phyloP scores from a whole-genome alignment of 2,329 filamentous ascomycete species.

The Penicillium sp. region DNA sequence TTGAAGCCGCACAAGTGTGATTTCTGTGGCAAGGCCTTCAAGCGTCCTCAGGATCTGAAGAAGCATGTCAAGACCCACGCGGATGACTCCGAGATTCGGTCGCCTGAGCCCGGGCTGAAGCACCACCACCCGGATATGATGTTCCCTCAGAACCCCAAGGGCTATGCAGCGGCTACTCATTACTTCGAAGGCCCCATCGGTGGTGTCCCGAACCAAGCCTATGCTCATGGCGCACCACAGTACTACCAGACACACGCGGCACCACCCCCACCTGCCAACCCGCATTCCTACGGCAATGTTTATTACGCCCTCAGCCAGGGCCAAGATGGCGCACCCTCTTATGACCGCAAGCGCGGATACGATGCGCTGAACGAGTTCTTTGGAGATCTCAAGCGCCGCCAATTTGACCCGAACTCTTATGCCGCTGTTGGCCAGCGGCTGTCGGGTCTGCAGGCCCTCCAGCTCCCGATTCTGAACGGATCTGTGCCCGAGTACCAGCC shows the following conservation, averaged over 20 bases:
- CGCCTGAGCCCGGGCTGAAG: constrained; percentile 58
- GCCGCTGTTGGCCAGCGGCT: constrained; percentile 86
- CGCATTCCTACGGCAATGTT: constrained; percentile 65
- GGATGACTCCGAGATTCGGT: constrained; percentile 80
- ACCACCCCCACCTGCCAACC: constrained; percentile 52
- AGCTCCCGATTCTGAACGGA: constrained; percentile 60
- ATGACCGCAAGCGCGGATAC: constrained; percentile 80
- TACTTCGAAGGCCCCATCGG: constrained; percentile 56
- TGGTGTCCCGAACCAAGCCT: constrained; percentile 46
- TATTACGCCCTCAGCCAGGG: constrained; percentile 72
- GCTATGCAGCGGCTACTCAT: constrained; percentile 47
- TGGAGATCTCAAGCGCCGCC: constrained; percentile 84
- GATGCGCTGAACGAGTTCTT: constrained; percentile 94
- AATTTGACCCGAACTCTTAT: constrained; percentile 87
- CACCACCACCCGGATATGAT: constrained; percentile 40
- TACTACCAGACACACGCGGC: constrained; percentile 56
- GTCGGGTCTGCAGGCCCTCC: constrained; percentile 72
- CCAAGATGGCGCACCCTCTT: constrained; percentile 61
- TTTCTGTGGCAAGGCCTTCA: constrained; percentile 98
- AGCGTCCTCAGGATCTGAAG: constrained; percentile 97
- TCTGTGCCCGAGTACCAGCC: constrained; percentile 55
- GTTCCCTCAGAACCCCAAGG: constrained; percentile 40
- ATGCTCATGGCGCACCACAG: constrained; percentile 45
- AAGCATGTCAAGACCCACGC: constrained; percentile 99
- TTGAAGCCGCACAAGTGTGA: constrained; percentile 99